Evolutionary conservation across 805 yeast genomes (phyloP).

Genomic region (Saccharomycopsis sp.): DNA sequence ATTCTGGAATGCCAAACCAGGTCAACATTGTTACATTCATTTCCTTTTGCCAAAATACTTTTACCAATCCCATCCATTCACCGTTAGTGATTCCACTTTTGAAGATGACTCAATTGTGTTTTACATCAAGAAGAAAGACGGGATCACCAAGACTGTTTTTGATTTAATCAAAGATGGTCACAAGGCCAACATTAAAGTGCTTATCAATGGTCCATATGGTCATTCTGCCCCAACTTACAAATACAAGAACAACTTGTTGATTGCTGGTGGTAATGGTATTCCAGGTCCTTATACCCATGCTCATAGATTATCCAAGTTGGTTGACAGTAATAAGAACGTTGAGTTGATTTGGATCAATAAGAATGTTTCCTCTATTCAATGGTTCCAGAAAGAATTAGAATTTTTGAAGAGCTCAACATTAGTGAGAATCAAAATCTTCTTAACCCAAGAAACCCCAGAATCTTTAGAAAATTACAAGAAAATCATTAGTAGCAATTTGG

Average conservation of each 20-base stretch:
- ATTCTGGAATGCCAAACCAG: conserved; percentile 39
- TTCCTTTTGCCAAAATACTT: conserved; percentile 40
- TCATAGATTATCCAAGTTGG: conserved; percentile 20
- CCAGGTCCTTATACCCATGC: conserved; percentile 41
- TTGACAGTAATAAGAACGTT: conserved; percentile 19
- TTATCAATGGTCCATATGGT: conserved; percentile 60
- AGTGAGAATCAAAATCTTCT: conserved; percentile 26
- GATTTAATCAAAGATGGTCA: conserved; percentile 22
- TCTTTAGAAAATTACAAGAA: conserved; percentile 1
- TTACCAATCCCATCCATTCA: conserved; percentile 72
- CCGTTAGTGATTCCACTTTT: conserved; percentile 22
- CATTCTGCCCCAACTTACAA: conserved; percentile 28
- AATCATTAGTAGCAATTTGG: not conserved
- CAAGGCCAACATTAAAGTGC: conserved; percentile 25
- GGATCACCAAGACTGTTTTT: conserved; percentile 38
- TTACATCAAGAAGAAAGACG: conserved; percentile 42
- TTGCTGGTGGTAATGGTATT: conserved; percentile 46
- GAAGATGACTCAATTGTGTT: not conserved
- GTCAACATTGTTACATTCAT: conserved; percentile 47
- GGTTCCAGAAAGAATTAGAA: conserved; percentile 35
- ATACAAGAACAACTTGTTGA: conserved; percentile 29
- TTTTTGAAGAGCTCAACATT: conserved; percentile 5
- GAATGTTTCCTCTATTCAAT: conserved; percentile 36
- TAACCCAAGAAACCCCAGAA: conserved; percentile 26
- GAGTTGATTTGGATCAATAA: conserved; percentile 56